Conservation (phyloP, 208 protist species). For the Herpetomonas tarakana region DNA sequence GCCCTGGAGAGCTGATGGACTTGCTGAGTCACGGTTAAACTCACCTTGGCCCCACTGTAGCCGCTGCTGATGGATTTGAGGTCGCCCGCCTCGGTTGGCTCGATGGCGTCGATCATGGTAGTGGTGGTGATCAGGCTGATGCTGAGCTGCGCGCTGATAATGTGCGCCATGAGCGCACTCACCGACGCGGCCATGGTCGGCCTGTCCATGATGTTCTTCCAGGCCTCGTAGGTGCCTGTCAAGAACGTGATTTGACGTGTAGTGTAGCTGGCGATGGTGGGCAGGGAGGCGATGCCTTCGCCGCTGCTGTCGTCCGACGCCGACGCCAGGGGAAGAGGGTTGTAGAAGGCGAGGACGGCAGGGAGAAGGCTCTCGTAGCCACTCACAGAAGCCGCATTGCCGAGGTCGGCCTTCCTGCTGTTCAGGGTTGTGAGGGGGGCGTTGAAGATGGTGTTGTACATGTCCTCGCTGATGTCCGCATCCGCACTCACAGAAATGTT, state of each 20-base stretch:
- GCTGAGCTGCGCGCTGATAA: neutral
- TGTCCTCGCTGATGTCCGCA: neutral
- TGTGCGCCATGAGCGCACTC: neutral
- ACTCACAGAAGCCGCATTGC: neutral
- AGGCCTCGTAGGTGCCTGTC: neutral
- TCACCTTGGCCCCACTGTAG: neutral
- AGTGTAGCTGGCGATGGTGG: neutral
- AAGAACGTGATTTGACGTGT: neutral
- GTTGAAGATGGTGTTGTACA: neutral
- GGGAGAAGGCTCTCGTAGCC: neutral
- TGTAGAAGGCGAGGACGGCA: neutral
- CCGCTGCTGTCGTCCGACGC: neutral
- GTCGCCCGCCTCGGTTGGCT: neutral
- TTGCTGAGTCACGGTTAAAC: neutral
- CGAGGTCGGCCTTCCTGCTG: neutral
- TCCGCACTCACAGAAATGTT: neutral
- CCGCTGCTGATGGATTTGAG: neutral
- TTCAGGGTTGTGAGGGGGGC: neutral
- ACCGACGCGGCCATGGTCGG: neutral
- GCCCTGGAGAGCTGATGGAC: neutral
- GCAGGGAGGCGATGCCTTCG: neutral
- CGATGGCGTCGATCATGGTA: neutral
- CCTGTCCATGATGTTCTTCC: neutral
- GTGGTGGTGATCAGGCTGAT: neutral
- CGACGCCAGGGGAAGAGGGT: neutral